Base-by-base conservation (phyloP, 2,329 filamentous ascomycete genomes). In the Ceratocystis cubensis region DNA sequence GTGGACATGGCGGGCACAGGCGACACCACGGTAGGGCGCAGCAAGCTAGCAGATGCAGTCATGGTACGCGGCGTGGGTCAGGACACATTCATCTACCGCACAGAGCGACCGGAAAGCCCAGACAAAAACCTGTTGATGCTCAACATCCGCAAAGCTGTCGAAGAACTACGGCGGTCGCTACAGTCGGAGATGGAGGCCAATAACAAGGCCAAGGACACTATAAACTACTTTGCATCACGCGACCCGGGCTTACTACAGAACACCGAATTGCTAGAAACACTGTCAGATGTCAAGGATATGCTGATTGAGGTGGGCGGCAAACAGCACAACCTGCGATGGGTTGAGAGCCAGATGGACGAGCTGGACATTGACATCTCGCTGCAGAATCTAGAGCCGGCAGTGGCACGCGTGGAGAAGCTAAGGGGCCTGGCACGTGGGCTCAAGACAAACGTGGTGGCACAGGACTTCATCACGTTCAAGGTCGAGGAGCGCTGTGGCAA, bases 281-380 rank as follows among this genome's bases (percentile, higher is more conserved):
- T 91, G 8, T 91, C 90, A 1, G 85, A 87, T 69, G 85, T 88
- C 71, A 91, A 91, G 73, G 89, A 95, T 74, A 88, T 96, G 77
- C 83, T 96, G 66, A 92, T 99, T 70, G 94, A 99, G 72, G 90
- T 96, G 15, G 94, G 97, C 72, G 94, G 94, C 62, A 96, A 96
- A 72, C 92, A 96, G 75, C 91, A 97, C 74, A 96, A 94, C 73
- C 82, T 99, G 61, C 88, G 93, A 65, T 96, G 91, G 91, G 91
- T 99, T 0, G 94, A 99, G 74, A 85, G 86, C 64, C 91, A 97
- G 76, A 89, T 99, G 75, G 94, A 99, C 73, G 91, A 96, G 73
- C 83, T 99, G 5, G 94, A 99, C 73, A 97, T 97, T 71, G 88
- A 96, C 71, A 92, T 99, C 72, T 93, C 94, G 0, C 81, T 96